These are phyloP conservation scores for Balakata baccata DNA, from an alignment of 345 rosid genomes.

Conservation along the genomic window DNA sequence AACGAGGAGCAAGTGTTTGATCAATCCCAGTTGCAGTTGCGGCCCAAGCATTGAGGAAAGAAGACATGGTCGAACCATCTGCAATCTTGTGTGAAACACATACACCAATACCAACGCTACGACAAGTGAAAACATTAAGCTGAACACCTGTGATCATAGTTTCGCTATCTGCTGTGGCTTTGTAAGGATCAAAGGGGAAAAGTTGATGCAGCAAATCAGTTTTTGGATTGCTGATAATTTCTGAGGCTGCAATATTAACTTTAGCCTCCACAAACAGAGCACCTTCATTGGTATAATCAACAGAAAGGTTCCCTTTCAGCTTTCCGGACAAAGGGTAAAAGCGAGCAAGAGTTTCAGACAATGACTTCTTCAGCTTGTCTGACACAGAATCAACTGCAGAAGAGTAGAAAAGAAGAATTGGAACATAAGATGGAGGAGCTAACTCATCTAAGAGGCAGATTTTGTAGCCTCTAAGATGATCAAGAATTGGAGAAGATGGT, in stretches of 20 bases:
- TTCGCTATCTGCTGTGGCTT: not conserved
- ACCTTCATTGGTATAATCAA: constrained; percentile 1
- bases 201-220: constrained; percentile 7
- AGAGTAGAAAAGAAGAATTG: constrained; percentile 14
- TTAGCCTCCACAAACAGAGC: constrained; percentile 12
- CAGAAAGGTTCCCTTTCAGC: not conserved
- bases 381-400: not conserved
- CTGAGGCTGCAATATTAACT: constrained; percentile 8
- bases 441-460: constrained; percentile 12
- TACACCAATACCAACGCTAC: constrained; percentile 10
- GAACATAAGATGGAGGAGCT: constrained; percentile 14
- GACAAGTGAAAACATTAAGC: constrained; percentile 1
- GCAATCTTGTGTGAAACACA: constrained; percentile 14
- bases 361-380: constrained; percentile 1
- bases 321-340: constrained; percentile 7
- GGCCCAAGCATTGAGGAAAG: constrained; percentile 11
- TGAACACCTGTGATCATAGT: constrained; percentile 3
- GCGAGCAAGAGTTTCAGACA: constrained; percentile 6
- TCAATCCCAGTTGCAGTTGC: constrained; percentile 3
- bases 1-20: not conserved
- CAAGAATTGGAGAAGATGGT: not conserved
- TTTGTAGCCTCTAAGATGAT: constrained; percentile 10
- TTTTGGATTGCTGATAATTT: not conserved
- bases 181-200: constrained; percentile 7
- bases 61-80: constrained; percentile 6